Base-by-base conservation (phyloP, 2,329 filamentous ascomycete species). In the Lithohypha guttulata region DNA sequence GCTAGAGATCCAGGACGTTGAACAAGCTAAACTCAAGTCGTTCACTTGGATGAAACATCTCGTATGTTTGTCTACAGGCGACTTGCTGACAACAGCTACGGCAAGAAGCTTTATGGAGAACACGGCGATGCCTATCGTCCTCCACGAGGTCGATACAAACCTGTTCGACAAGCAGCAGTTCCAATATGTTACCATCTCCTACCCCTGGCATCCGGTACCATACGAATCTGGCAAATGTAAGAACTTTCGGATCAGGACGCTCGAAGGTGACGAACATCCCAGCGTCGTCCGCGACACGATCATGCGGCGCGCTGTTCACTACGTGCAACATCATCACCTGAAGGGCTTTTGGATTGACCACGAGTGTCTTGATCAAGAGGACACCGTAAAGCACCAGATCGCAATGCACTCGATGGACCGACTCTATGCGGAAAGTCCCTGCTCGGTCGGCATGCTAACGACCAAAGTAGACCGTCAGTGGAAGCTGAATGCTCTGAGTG, bases 311-410 rank as follows among this genome's bases (percentile, higher is more conserved):
- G 27, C 27, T 29, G 27, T 29, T 29, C 27, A 29, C 27, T 29
- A 29, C 17, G 27, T 29, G 27, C 27, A 14, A 29, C n/a, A 29
- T 13, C 27, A 29, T 29, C 27, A 13, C 27, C 27, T 29, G 27
- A n/a, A 29, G 27, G 27, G 27, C n/a, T 40, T 40, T 20, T 40
- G 37, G 37, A 6, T 40, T 21, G 37, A 40, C 29, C 28, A 22
- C 15, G 25, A 40, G 21, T 40, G 37, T 18, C 29, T 40, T 22
- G 15, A 40, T 15, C 37, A 40, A 22, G 14, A 40, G 14, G 29
- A 40, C 15, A n/a, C 29, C 13, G 18, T 25, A 22, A 29, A 32
- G 19, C 13, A 33, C 11, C 18, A 33, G n/a, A 15, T 40, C 15
- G 37, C 37, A 6, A 34, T 40, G 6, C 37, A 40, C 17, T 40